A percentile compares a stretch with the other conserved stretches of the same genome.
phyloP scores from a whole-genome alignment of 169 alveolate species.

The Plasmodium knowlesi region DNA sequence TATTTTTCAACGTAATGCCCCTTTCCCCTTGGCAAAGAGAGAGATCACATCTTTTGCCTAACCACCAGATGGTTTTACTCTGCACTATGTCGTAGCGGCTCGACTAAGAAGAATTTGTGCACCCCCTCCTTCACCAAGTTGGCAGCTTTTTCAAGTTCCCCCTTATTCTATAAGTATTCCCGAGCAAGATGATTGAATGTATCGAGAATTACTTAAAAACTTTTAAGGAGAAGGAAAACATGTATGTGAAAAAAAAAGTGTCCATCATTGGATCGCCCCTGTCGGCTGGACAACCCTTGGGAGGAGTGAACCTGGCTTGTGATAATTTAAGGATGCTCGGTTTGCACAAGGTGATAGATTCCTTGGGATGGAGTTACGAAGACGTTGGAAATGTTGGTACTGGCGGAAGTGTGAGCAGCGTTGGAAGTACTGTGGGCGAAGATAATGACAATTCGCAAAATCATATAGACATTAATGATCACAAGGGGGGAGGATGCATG shows the following conservation, averaged over 20 bases:
- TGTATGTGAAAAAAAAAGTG: conserved; percentile 19
- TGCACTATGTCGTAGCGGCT: neutral
- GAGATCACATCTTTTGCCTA: neutral
- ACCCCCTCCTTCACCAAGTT: neutral
- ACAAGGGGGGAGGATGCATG: neutral
- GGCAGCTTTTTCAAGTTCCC: too few species aligned
- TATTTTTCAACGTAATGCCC: neutral
- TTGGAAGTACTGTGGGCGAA: neutral
- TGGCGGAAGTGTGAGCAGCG: neutral
- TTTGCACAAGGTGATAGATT: conserved; percentile 21
- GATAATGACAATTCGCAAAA: neutral
- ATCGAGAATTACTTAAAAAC: conserved; percentile 15
- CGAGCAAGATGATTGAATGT: conserved; percentile 7
- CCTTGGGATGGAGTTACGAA: conserved; percentile 42
- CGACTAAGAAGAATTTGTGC: neutral
- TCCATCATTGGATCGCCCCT: conserved; percentile 67
- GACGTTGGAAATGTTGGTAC: conserved; percentile 40
- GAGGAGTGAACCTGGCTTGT: conserved; percentile 48
- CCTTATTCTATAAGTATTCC: too few species aligned
- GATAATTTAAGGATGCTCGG: conserved; percentile 46
- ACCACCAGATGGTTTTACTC: neutral
- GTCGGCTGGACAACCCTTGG: conserved; percentile 51
- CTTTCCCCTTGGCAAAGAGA: neutral
- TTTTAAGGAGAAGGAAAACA: conserved; percentile 13
- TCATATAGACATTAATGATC: neutral